Base-by-base conservation (phyloP, 768 basidiomycete species). In the Leccinum pellstonianum region DNA sequence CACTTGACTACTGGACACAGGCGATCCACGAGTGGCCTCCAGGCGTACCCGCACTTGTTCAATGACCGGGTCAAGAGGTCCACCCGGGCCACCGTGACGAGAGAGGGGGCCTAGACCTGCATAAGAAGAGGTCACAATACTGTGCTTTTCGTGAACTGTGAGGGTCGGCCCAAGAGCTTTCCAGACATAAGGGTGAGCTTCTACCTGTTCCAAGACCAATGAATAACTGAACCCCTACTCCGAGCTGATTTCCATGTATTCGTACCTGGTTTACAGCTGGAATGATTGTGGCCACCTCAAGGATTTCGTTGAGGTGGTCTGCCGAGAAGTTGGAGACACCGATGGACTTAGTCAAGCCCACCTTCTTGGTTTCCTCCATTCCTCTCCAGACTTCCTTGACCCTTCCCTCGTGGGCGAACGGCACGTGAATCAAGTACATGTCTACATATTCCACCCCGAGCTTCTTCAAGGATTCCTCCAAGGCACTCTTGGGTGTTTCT, bases 391-490 rank as follows among this genome's bases (percentile, higher is more conserved):
- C 68, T 25, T 82, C 77, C 57, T 76, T 75, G 56, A 87, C 70
- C 55, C 71, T 79, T 19, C 79, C 81, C 46, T 66, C 71, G 49
- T 77, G 73, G 3, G 70, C 59, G 9, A 59, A 64, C 2, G 84
- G 76, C 53, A 65, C 67, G 65, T 90, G 89, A 55, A 91, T 77
- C 58, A 90, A 73, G 72, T 83, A 89, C 56, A 88, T 69, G 65
- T 89, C 86, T 15, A 88, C 83, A 47, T 79, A 80, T 56, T 83
- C 76, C 56, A 85, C 71, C 12, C 78, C 73, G 5, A 89, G 75
- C 66, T 81, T 82, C 66, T 76, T 68, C 53, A 91, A 70, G 12
- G 86, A 87, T 17, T 70, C 75, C 43, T 79, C 65, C 12, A 92
- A 69, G 0, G 80, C 74, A 4, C 77, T 75, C 53, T 75, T 79